A percentile compares a stretch with the other conserved stretches of the same genome.
phyloP scores from a whole-genome alignment of 352 stramenopile genomes.

The Globisporangium polare region DNA sequence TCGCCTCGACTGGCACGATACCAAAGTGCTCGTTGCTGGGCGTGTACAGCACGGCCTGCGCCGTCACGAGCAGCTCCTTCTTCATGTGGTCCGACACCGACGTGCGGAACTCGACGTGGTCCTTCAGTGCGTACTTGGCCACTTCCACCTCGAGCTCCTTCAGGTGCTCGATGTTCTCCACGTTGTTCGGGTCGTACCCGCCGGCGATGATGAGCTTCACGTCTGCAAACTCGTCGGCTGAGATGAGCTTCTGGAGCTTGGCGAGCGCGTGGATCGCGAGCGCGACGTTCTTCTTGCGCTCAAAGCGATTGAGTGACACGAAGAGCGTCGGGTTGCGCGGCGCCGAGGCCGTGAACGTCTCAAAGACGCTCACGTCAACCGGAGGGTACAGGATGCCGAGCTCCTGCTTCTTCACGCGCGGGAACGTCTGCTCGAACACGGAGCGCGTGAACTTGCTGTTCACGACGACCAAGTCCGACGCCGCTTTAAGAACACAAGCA shows the following conservation, averaged over 20 bases:
- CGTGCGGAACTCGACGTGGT: constrained; percentile 85
- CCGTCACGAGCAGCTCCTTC: constrained; percentile 77
- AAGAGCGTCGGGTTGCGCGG: constrained; percentile 62
- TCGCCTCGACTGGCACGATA: constrained; percentile 99
- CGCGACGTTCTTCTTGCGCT: constrained; percentile 97
- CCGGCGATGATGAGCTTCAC: constrained; percentile 92
- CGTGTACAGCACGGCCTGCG: constrained; percentile 94
- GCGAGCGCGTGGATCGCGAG: constrained; percentile 85
- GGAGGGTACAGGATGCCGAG: constrained; percentile 94
- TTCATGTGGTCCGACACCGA: constrained; percentile 89
- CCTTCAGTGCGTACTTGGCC: constrained; percentile 33
- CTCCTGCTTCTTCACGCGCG: constrained; percentile 43
- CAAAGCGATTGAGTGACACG: constrained; percentile 97
- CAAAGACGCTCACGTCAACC: constrained; percentile 84
- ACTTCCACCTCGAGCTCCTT: constrained; percentile 86
- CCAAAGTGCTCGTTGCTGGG: constrained; percentile 97
- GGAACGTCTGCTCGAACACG: constrained; percentile 90
- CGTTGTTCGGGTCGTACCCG: constrained; percentile 94
- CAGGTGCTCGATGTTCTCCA: constrained; percentile 96
- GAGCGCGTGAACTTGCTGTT: constrained; percentile 96
- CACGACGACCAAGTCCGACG: constrained; percentile 93
- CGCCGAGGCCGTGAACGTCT: constrained; percentile 26
- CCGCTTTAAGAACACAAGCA: constrained; percentile 19
- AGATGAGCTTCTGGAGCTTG: constrained; percentile 40
- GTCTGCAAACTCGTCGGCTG: constrained; percentile 32